A percentile compares a stretch with the other conserved stretches of the same genome.
Conservation (phyloP, 495 filamentous ascomycete genomes). For the Penicillium nucicola region DNA sequence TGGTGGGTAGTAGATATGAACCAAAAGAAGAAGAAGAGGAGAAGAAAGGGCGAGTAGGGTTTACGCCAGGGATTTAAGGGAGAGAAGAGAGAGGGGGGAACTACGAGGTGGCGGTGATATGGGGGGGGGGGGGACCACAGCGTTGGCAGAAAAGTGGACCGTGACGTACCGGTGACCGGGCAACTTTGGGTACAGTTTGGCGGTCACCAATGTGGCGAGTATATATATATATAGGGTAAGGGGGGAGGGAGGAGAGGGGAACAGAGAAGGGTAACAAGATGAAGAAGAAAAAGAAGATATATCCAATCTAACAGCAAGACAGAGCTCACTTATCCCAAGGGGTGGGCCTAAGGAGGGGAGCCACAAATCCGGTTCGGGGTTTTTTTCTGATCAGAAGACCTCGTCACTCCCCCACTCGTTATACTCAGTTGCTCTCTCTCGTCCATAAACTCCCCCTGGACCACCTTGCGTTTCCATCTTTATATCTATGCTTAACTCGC, state of each 20-base stretch:
- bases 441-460: too few species aligned
- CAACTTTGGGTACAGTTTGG: not conserved
- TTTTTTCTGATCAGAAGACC: conserved; percentile 45
- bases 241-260: not conserved
- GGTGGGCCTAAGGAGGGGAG: conserved; percentile 12
- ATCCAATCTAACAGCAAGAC: conserved; percentile 3
- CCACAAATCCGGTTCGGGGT: conserved; percentile 27
- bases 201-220: not conserved
- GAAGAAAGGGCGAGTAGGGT: conserved; percentile 5
- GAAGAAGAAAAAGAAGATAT: conserved; percentile 1
- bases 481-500: too few species aligned
- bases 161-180: conserved; percentile 30
- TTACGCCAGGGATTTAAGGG: conserved; percentile 16
- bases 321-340: conserved; percentile 8
- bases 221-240: not conserved
- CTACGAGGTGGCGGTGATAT: conserved; percentile 15
- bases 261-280: not conserved
- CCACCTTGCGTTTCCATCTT: too few species aligned
- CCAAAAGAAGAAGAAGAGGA: not conserved
- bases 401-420: conserved; percentile 28
- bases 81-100: conserved; percentile 9
- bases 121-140: conserved; percentile 10
- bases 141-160: conserved; percentile 22
- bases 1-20: conserved; percentile 15
- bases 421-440: too few species aligned